Evolutionary conservation across 768 basidiomycete species (phyloP).

Genomic region (Multifurca ochricompacta): DNA sequence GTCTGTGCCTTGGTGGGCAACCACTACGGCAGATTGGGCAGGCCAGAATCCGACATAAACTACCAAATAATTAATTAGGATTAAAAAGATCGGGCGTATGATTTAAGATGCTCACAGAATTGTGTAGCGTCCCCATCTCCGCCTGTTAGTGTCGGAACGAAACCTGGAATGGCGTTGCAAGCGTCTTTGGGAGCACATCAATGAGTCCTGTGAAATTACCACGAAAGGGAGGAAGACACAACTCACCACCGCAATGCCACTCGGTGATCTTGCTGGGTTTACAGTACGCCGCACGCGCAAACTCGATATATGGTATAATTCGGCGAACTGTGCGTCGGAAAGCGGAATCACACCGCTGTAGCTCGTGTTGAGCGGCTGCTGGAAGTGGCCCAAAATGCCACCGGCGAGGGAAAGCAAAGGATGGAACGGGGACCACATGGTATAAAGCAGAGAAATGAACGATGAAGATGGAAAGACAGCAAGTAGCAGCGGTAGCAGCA

Average conservation of each 20-base stretch:
- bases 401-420: background rate
- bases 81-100: background rate
- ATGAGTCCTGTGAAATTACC: background rate
- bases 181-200: slow-evolving; percentile 28
- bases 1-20: slow-evolving; percentile 19
- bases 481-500: too few species aligned
- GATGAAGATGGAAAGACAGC: background rate
- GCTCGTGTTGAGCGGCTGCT: background rate
- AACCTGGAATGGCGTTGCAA: slow-evolving; percentile 35
- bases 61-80: background rate
- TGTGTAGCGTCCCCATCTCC: slow-evolving; percentile 44
- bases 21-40: slow-evolving; percentile 12
- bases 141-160: slow-evolving; percentile 35
- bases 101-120: slow-evolving; percentile 32
- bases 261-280: slow-evolving; percentile 28
- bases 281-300: slow-evolving; percentile 52
- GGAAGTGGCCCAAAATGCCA: background rate
- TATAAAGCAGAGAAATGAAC: background rate
- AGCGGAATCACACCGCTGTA: slow-evolving; percentile 21
- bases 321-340: slow-evolving; percentile 29
- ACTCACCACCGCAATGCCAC: slow-evolving; percentile 41
- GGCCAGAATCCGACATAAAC: slow-evolving; percentile 21
- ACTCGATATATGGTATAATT: slow-evolving; percentile 41
- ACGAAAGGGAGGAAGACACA: slow-evolving; percentile 1
- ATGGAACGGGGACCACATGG: background rate